A percentile compares a stretch with the other conserved stretches of the same genome.
These are phyloP conservation scores for Gentiana dahurica DNA, from an alignment of 257 asterid species.

Conservation along the genomic window DNA sequence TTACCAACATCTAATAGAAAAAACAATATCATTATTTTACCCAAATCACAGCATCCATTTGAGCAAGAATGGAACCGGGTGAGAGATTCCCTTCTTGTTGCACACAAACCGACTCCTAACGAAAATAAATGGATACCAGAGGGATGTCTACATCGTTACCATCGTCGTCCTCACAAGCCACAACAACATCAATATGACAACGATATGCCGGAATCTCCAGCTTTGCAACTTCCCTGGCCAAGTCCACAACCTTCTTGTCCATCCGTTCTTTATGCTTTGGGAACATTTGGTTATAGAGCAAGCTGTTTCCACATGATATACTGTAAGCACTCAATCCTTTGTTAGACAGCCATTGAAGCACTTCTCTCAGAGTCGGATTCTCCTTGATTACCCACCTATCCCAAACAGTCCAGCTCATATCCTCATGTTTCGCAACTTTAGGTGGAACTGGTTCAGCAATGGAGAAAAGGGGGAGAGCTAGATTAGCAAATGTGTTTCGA, in stretches of 20 bases:
- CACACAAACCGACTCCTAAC: conserved; percentile 12
- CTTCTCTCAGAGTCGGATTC: conserved; percentile 61
- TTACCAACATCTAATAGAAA: no score
- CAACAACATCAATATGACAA: conserved; percentile 63
- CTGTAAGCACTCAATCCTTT: conserved; percentile 77
- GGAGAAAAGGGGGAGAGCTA: conserved; percentile 80
- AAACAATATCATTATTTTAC: no score
- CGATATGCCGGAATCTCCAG: conserved; percentile 63
- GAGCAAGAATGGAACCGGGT: no score
- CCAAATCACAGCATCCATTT: no score
- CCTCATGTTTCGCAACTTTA: conserved; percentile 52
- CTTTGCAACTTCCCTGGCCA: conserved; percentile 72
- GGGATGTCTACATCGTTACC: conserved; percentile 85
- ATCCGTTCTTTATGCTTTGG: conserved; percentile 76
- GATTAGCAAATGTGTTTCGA: conserved; percentile 83
- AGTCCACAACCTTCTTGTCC: conserved; percentile 62
- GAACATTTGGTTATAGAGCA: conserved; percentile 74
- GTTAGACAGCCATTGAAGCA: conserved; percentile 66
- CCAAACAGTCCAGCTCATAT: conserved; percentile 92
- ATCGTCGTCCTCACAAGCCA: conserved; percentile 85
- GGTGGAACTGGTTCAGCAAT: conserved; percentile 87
- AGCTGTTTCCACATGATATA: conserved; percentile 73
- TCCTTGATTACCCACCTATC: conserved; percentile 65
- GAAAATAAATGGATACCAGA: conserved; percentile 59
- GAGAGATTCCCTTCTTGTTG: no score